Evolutionary conservation across 495 filamentous ascomycete genomes (phyloP), one percentile per base, ranked within the genome.

Genomic region (Penicillium canariense): DNA sequence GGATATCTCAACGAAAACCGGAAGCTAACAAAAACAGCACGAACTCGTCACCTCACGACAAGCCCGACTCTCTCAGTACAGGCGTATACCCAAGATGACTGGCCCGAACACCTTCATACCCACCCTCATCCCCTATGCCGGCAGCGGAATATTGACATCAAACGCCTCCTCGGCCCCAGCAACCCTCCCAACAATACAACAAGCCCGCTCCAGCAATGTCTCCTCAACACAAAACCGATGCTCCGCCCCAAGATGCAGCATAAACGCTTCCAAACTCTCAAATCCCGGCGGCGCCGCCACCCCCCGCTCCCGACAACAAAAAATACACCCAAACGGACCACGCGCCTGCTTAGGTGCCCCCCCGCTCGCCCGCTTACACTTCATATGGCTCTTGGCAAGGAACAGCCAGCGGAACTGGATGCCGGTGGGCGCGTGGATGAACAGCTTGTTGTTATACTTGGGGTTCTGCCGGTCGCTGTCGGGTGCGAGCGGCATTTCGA

Each of bases 391-490:
- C 62, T 81, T 81, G 14, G 77, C 76, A 28, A 81, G 65, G 53
- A 81, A 81, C n/a, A 68, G 54, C 73, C 72, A 79, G 5, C 76
- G 69, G 53, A 75, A 81, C 11, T 64, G 64, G 31, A 81, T 70
- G 0, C 75, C 73, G 20, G 65, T 67, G 5, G 62, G 47, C 3
- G 51, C 17, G 17, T 61, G 63, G 2, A 51, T 60, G n/a, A 65
- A 59, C 9, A 77, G 47, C 12, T 56, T 53, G 3, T 52, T 56
- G 48, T 80, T 70, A 36, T 67, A 63, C 5, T 40, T 46, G 2
- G 44, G 36, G 17, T 55, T 48, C 14, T 15, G 12, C 4, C 45
- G 43, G 4, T 18, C 36, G 9, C 35, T 27, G 11, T 28, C 54
- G 1, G 40, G 34, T 25, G 47, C 42, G 48, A 71, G 61, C 2